Evolutionary conservation across 2,329 filamentous ascomycete species (phyloP), one percentile per base, ranked within the genome.

Genomic region (Fusarium duplospermum): DNA sequence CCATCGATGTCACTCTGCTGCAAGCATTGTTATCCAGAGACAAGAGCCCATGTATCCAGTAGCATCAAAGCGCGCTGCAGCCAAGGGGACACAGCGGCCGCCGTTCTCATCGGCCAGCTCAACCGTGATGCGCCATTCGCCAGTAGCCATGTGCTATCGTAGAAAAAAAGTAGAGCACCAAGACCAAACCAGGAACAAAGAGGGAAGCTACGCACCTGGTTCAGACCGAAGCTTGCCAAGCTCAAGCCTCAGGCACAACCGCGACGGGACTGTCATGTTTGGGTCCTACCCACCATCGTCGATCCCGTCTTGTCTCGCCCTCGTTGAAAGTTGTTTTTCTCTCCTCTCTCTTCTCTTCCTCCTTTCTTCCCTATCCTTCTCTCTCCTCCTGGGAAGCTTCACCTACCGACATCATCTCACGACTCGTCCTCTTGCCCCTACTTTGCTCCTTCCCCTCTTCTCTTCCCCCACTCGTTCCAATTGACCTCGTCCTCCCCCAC

Each of bases 231-330:
- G 36, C 59, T 52, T 52, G 29, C 47, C 31, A 72, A 69, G 72
- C 42, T 60, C 59, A 68, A 78, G 74, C 76, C 74, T 72, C 72
- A 74, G 72, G 72, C 72, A 74, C 72, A 70, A 65, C 72, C 72
- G 60, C 56, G 66, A 47, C 42, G 22, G 42, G 22, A 74, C 70
- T 75, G 73, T 70, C 66, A 65, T 64, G 58, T 70, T 75, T 31
- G 57, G 72, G 69, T 76, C 76, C 70, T 76, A 77, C 75, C 71
- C 73, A 76, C 76, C 66, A 75, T 77, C 76, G 71, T 76, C 73
- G 70, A 70, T 70, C 64, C 47, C 47, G 47, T 54, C 47, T 62
- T 77, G 67, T 72, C 71, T 78, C 62, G 72, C 70, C 58, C 50
- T 64, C 54, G 40, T 52, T 57, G 52, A 58, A 66, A 66, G 57